Evolutionary conservation across 257 asterid species (phyloP), one percentile per base, ranked within the genome.

Genomic region (Gardenia jasminoides): DNA sequence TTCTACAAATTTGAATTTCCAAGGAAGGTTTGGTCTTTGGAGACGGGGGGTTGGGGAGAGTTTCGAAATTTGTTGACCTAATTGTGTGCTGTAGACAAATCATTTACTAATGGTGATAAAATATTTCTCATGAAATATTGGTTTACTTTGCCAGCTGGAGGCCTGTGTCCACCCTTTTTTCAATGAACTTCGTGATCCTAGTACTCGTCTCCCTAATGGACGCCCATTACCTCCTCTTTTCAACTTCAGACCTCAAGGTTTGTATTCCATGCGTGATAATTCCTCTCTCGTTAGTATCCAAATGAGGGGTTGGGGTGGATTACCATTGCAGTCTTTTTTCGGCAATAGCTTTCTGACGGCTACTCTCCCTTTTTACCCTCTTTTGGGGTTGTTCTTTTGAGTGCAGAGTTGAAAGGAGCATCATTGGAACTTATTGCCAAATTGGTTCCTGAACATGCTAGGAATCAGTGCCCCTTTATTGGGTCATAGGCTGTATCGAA

Each of bases 171-270:
- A 91, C 80, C 89, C 96, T 1, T 93, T 93, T 78, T 93, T 91
- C 70, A 82, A 91, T 79, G 97, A 93, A 74, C 96, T 93, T 22
- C 92, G 89, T 20, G 94, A 88, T 76, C 85, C 89, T 17, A 91
- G 78, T 47, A 74, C 89, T 46, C 85, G 91, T 47, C 93, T 92
- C 76, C 96, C 97, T 7, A 93, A 91, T 54, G 89, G 94, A 52
- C 94, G 96, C 48, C 87, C 92, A 33, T 76, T 93, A 82, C 97
- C 96, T 24, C 90, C 93, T 7, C 93, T 93, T 47, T 93, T 91
- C 86, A 91, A 91, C 92, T 88, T 90, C 85, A 89, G 77, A 83
- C 89, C 93, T 72, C 91, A 88, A 85, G 96, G 97, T 89, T 48
- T 6, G 44, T 72, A 58, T 75, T 61, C 61, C 6, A 73, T 13